phyloP scores from a whole-genome alignment of 2,329 filamentous ascomycete species.

The Raffaelea deltoideospora region DNA sequence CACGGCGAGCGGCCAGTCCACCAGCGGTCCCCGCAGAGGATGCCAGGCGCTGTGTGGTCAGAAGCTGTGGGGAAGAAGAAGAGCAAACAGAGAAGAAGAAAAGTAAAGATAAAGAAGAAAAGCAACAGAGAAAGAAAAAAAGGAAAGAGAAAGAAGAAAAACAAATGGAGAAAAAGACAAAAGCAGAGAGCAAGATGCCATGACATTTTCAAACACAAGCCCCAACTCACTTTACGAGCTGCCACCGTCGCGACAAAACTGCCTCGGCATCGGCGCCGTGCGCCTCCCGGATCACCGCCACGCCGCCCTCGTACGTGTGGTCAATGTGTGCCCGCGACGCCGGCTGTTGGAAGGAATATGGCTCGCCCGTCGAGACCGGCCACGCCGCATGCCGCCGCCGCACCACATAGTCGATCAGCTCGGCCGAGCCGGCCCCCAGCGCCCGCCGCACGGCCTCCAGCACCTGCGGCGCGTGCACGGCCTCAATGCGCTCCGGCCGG shows the following conservation, averaged over 20 bases:
- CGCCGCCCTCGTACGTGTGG: constrained; percentile 20
- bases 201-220: too few relatives aligned
- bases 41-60: constrained; percentile 9
- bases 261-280: constrained; percentile 3
- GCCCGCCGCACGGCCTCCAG: constrained; percentile 3
- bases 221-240: constrained; percentile 7
- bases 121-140: too few relatives aligned
- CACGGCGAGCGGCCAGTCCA: constrained; percentile 12
- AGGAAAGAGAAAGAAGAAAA: not conserved
- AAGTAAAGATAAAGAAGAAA: too few relatives aligned
- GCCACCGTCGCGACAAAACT: constrained; percentile 1
- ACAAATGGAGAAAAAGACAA: not conserved
- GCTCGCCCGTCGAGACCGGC: constrained; percentile 8
- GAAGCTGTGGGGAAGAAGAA: too few relatives aligned
- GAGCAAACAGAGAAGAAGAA: too few relatives aligned
- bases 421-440: constrained; percentile 6
- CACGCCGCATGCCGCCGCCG: constrained; percentile 7
- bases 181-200: too few relatives aligned
- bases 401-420: constrained; percentile 10
- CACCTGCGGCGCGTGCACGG: constrained; percentile 5
- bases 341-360: constrained; percentile 7
- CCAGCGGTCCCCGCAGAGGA: constrained; percentile 9
- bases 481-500: constrained; percentile 2
- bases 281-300: constrained; percentile 42
- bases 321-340: constrained; percentile 8